Base-by-base conservation (phyloP, 257 asterid species). In the Ajuga chamaepitys region DNA sequence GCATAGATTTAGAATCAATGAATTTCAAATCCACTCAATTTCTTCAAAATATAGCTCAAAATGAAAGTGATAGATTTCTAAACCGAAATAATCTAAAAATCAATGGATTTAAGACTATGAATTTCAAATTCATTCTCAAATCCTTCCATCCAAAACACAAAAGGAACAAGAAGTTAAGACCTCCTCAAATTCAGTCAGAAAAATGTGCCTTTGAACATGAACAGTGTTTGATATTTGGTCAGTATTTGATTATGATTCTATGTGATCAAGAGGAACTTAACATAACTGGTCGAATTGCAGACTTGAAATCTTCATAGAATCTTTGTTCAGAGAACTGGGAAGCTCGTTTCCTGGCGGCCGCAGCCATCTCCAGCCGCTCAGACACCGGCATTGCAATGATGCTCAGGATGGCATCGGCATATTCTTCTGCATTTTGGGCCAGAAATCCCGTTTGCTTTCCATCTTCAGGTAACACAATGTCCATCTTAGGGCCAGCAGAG, bases 401-500 rank as follows among this genome's bases (percentile, higher is more conserved):
- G 28, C 74, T 67, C 17, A 81, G 35, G 58, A 94, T 90, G 46
- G 95, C 89, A 35, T 86, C 89, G 38, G 96, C 91, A 59, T 84
- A 94, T 66, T 88, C 96, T 75, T 86, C 81, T 62, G 81, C 79
- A 40, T 64, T 75, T 66, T 82, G 73, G 9, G 97, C 95, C 0
- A 94, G 91, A 69, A 80, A 88, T 41, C 99, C 97, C n/a, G 97
- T 94, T 67, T 77, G 81, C 44, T 64, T 81, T 50, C 93, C 95
- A 53, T 85, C 95, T 85, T 94, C 95, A 17, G 81, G 79, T 26
- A 83, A 70, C 62, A 94, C 95, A 55, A 94, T 86, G 78, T 90
- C 99, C 97, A 94, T 78, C 83, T 60, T 88, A 16, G 98, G 98
- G 32, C 98, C 99, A 50, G 97, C 99, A 28, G 95, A 94, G 57